A percentile compares a stretch with the other conserved stretches of the same genome.
These are phyloP conservation scores for Paecilomyces sp. DNA, from an alignment of 2,329 filamentous ascomycete species.

Conservation along the genomic window DNA sequence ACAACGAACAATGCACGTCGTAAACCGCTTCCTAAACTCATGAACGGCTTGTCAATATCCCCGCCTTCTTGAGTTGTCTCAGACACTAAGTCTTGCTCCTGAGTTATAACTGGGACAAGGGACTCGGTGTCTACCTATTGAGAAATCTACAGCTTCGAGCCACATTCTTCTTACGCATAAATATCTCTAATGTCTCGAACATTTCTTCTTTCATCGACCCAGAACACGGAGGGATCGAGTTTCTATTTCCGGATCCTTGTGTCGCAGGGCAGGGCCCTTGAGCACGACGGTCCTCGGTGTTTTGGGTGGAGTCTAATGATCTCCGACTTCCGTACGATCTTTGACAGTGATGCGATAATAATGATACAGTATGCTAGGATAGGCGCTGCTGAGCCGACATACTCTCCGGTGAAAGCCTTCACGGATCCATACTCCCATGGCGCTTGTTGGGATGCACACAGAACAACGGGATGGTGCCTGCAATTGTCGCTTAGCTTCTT, in stretches of 20 bases:
- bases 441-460: not conserved
- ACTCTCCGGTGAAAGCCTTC: not conserved
- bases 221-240: not conserved
- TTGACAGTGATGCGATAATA: not conserved
- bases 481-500: not conserved
- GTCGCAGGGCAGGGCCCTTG: not conserved
- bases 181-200: not conserved
- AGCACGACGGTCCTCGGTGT: not conserved
- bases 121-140: not conserved
- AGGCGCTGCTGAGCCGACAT: not conserved
- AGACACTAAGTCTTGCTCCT: not conserved
- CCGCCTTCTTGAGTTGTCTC: constrained; percentile 20
- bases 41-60: constrained; percentile 32
- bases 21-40: constrained; percentile 37
- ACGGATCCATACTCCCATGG: not conserved
- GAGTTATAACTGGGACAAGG: not conserved
- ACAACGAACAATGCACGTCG: constrained; percentile 34
- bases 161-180: not conserved
- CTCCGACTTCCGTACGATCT: not conserved
- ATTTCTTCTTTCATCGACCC: not conserved
- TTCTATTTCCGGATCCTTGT: not conserved
- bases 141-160: not conserved
- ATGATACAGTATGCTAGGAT: not conserved
- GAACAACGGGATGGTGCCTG: not conserved
- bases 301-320: not conserved